phyloP scores from a whole-genome alignment of 371 early-diverging fungal species.

The Nosema muscidifuracis region DNA sequence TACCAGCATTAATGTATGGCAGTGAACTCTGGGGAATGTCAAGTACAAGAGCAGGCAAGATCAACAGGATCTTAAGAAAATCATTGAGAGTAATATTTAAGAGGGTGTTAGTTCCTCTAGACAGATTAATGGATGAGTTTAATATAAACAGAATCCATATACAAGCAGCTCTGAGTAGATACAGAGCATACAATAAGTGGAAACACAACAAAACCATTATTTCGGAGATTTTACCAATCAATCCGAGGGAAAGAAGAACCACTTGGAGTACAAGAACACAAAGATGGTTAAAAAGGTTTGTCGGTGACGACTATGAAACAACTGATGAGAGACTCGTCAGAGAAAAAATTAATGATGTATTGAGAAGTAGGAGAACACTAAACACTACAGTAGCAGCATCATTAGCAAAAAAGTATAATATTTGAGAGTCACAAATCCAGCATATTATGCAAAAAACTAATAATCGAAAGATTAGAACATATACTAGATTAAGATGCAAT shows the following conservation, averaged over 20 bases:
- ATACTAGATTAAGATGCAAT: slow-evolving; percentile 6
- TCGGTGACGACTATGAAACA: slow-evolving; percentile 9
- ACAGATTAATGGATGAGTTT: neutral
- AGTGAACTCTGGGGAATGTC: too few relatives aligned
- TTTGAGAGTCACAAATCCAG: neutral
- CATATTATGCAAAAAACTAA: neutral
- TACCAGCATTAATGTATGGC: too few relatives aligned
- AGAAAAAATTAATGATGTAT: slow-evolving; percentile 2
- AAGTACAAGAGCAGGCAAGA: too few relatives aligned
- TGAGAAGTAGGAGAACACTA: neutral
- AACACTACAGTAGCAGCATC: slow-evolving; percentile 1
- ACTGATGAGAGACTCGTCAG: neutral
- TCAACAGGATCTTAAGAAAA: slow-evolving; percentile 1
- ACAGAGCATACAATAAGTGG: neutral
- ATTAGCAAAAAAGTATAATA: neutral
- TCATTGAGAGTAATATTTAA: neutral
- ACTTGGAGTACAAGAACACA: neutral
- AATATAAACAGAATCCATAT: neutral
- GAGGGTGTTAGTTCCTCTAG: neutral
- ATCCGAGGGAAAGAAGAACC: neutral
- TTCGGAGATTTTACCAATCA: too few relatives aligned
- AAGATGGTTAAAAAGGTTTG: slow-evolving; percentile 14
- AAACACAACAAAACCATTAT: slow-evolving; percentile 8
- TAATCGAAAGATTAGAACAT: slow-evolving; percentile 2
- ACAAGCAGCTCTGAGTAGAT: neutral